Percentiles rank a stretch among this genome's conserved stretches.
Conservation (phyloP, 805 yeast species). For the Ogataea nitratoaversa region DNA sequence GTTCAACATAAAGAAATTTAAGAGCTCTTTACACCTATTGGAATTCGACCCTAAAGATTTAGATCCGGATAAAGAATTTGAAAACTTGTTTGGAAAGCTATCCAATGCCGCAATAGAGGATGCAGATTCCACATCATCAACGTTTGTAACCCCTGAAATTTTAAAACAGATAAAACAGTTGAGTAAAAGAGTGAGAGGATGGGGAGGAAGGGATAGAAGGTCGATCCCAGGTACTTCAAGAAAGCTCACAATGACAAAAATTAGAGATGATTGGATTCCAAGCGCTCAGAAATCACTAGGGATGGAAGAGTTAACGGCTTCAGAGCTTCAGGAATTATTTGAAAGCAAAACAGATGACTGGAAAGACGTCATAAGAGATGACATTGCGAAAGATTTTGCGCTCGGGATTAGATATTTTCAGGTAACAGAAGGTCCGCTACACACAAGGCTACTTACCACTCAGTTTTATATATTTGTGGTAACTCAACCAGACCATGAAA, state of each 20-base stretch:
- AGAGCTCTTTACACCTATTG: slow-evolving; percentile 36
- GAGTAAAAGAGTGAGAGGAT: slow-evolving; percentile 62
- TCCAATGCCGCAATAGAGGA: slow-evolving; percentile 67
- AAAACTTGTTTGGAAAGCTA: slow-evolving; percentile 64
- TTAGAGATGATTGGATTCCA: slow-evolving; percentile 80
- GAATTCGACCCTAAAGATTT: slow-evolving; percentile 47
- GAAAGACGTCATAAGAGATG: slow-evolving; percentile 45
- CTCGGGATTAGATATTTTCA: slow-evolving; percentile 54
- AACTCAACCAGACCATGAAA: slow-evolving; percentile 75
- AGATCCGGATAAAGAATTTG: slow-evolving; percentile 75
- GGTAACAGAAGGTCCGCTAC: slow-evolving; percentile 34
- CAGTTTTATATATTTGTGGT: slow-evolving; percentile 55
- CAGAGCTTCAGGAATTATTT: slow-evolving; percentile 39
- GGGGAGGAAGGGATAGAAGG: slow-evolving; percentile 79
- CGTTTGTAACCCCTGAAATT: slow-evolving; percentile 65
- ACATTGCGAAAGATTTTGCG: slow-evolving; percentile 34
- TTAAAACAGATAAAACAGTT: slow-evolving; percentile 57
- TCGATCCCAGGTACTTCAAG: slow-evolving; percentile 71
- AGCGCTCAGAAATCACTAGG: slow-evolving; percentile 54
- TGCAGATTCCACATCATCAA: slow-evolving; percentile 70
- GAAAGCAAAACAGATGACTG: slow-evolving; percentile 36
- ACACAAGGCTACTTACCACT: slow-evolving; percentile 36
- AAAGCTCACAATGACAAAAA: slow-evolving; percentile 62
- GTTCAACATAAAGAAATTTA: slow-evolving; percentile 45
- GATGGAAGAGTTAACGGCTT: slow-evolving; percentile 51